Evolutionary conservation across 768 basidiomycete genomes (phyloP), one percentile per base, ranked within the genome.

Genomic region (Kwoniella europaea): DNA sequence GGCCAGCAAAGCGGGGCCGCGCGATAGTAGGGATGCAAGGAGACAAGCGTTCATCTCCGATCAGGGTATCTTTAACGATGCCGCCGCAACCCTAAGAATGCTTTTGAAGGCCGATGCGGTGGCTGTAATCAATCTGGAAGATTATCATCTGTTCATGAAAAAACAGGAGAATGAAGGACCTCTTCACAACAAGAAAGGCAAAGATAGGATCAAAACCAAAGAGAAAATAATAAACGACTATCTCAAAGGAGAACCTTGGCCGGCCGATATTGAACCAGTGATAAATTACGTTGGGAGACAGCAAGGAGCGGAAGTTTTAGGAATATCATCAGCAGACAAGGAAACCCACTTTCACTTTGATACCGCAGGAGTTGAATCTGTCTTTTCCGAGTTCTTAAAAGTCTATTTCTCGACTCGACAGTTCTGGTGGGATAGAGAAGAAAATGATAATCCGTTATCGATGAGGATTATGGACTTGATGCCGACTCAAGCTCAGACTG

Each of bases 361-460:
- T 22, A 16, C 41, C 29, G 18, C 53, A 5, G 73, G 64, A 4
- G 65, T 64, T 1, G 61, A 63, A 41, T 22, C 22, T 4, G 71
- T 67, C 18, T n/a, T 81, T 6, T 15, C 54, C 35, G 71, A 77
- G 7, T 72, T 77, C 35, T 18, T 76, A 24, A 64, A 64, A 35
- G 29, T 59, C 9, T 77, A 71, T 27, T 43, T 81, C 12, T 52
- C 67, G 27, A 69, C 60, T 12, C 18, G 76, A 24, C 72, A 69
- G 13, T 75, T 76, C 60, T 81, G 79, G 79, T 81, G 75, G 73
- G 73, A 74, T 46, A 43, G 75, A 16, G 71, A 75, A n/a, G 72
- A 75, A 27, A 18, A 29, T 9, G 42, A 59, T 2, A 74, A 78
- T 68, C 54, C 71, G 13, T 64, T 78, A 22, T 53, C 72, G 18